Percentiles rank a stretch among this genome's conserved stretches.
These are phyloP conservation scores for Mycena citricolor DNA, from an alignment of 1,284 basidiomycete species.

Conservation along the genomic window DNA sequence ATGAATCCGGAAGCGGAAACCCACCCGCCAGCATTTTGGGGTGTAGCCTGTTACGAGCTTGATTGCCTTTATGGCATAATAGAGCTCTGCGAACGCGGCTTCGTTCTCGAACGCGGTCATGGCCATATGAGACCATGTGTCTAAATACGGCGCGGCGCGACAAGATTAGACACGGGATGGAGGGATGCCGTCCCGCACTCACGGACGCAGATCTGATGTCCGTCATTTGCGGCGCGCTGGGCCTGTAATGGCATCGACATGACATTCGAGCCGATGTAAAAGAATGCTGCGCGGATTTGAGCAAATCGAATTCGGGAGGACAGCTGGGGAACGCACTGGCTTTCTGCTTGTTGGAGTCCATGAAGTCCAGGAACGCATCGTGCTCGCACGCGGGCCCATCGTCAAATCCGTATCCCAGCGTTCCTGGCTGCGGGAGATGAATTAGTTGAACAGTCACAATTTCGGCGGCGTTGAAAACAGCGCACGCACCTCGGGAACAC, in stretches of 20 bases:
- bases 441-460: too few species aligned
- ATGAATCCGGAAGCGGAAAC: background rate
- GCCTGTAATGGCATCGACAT: conserved; percentile 16
- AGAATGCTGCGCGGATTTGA: conserved; percentile 12
- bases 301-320: background rate
- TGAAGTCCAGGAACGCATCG: conserved; percentile 20
- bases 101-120: conserved; percentile 21
- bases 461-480: too few species aligned
- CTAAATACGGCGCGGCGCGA: background rate
- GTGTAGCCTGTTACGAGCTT: conserved; percentile 18
- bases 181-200: conserved; percentile 1
- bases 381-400: conserved; percentile 20
- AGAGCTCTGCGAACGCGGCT: conserved; percentile 18
- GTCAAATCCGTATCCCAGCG: conserved; percentile 20
- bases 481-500: background rate
- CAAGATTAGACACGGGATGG: background rate
- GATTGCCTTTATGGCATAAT: conserved; percentile 16
- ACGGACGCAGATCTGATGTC: conserved; percentile 20
- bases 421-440: conserved; percentile 6
- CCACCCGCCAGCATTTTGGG: conserved; percentile 17
- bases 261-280: conserved; percentile 20
- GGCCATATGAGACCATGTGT: conserved; percentile 19
- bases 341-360: conserved; percentile 8
- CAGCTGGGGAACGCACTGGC: conserved; percentile 9
- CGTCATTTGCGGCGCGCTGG: conserved; percentile 16